Base-by-base conservation (phyloP, 805 yeast genomes). In the Starmerella geochares region DNA sequence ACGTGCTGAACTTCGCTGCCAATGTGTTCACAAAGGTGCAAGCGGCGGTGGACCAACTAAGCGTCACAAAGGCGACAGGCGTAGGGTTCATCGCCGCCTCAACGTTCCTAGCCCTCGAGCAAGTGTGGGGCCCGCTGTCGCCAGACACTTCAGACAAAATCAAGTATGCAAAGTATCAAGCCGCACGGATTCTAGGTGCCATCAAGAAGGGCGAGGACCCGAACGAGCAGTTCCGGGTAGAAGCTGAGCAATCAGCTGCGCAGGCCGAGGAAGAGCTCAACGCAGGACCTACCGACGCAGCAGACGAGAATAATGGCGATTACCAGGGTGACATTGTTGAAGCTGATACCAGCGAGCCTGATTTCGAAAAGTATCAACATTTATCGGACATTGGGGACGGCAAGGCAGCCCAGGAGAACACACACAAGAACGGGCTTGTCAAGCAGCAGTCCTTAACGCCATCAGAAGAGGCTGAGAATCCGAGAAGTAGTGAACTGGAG, bases 151-250 rank as follows among this genome's bases (percentile, higher is more conserved):
- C 57, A 31, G 65, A 66, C 44, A 76, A 77, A 59, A 69, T 73
- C 42, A 78, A 77, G 59, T 83, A 76, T 56, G 76, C 83, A 14
- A 80, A 80, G 61, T 80, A 68, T 60, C 82, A 79, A 54, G 76
- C 81, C 14, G 72, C 77, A 7, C 65, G 83, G 33, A 79, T 81
- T 24, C 60, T 80, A 47, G 73, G 70, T 53, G 71, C 77, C 0
- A 57, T 70, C 33, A 73, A 69, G 52, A 61, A 62, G 6, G 79
- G 78, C 1, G 71, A 72, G 32, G 79, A 80, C 58, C 84, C 84
- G 4, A 77, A 81, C 62, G 79, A 72, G 37, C 69, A 71, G 57
- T 67, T 0, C 73, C 73, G 1, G 70, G 62, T 7, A 5, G 63
- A 31, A 6, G 51, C 46, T 11, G 45, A 27, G 24, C 29, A 42